phyloP scores from a whole-genome alignment of 305 asterid species.

The Solanum hybrid region DNA sequence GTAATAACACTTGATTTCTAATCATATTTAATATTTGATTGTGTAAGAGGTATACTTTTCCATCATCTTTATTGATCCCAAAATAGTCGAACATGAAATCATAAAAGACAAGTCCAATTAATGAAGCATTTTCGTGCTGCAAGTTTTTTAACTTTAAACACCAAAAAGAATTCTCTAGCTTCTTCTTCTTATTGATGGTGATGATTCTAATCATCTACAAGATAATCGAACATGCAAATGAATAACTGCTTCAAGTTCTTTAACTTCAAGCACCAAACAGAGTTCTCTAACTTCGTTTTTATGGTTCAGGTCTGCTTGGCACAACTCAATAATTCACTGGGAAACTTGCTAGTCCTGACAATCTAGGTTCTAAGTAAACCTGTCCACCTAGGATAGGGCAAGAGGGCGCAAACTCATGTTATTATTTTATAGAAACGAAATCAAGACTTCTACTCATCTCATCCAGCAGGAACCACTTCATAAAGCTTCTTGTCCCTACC shows the following conservation, averaged over 20 bases:
- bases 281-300: background rate
- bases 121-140: background rate
- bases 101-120: background rate
- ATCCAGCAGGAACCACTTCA: constrained; percentile 19
- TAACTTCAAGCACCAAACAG: background rate
- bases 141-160: background rate
- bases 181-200: background rate
- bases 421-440: background rate
- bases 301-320: background rate
- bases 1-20: background rate
- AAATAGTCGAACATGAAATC: background rate
- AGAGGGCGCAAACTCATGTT: background rate
- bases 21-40: background rate
- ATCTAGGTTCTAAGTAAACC: background rate
- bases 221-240: background rate
- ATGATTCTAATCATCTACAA: background rate
- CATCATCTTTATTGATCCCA: background rate
- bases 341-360: background rate
- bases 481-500: background rate
- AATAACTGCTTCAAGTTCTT: background rate
- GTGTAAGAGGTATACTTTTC: background rate
- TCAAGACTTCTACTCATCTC: constrained; percentile 4
- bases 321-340: background rate
- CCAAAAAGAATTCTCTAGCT: background rate
- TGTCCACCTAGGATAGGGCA: background rate